Base-by-base conservation (phyloP, 2,329 filamentous ascomycete species). In the Neoascochyta sp. region DNA sequence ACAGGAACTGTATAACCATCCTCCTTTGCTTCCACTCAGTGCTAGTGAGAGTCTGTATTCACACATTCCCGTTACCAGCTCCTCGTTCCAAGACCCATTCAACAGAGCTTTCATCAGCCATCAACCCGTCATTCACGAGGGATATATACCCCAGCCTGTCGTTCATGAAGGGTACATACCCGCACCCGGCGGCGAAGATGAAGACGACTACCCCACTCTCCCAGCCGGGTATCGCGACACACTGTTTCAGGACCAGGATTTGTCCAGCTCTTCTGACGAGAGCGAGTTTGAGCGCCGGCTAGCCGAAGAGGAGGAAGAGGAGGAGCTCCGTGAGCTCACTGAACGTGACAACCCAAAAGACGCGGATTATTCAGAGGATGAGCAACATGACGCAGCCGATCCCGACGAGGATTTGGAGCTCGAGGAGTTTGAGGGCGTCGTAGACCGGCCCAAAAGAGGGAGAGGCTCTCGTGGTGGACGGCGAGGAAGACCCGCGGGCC, bases 161-260 rank as follows among this genome's bases (percentile, higher is more conserved):
- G 52, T 65, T 15, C 59, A 64, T 30, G 62, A 66, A 39, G 63
- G 62, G 5, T 65, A 60, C 27, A 62, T 65, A 27, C 61, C 62
- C 20, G 57, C 54, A 9, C 54, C 56, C 11, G 54, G 47, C 15
- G 43, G 48, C 15, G 53, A 60, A 23, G 49, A 63, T 9, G 61
- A 64, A 28, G 51, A 54, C 22, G 52, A 57, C 9, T 55, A 50
- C 36, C 45, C 51, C 15, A 36, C 36, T 11, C 27, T 50, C 25
- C 39, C 53, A 24, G 19, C 34, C 16, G 43, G 27, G 14, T 45
- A 52, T 35, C 45, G 39, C 30, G 27, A 50, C 4, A 39, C 45
- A 14, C 20, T 50, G 6, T 53, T 45, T 29, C 42, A 39, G 14
- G 50, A 43, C 10, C 32, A 40, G 16, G 46, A 48, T 19, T 39